Conservation (phyloP, 306 rosid species). For the Vigna angularis region DNA sequence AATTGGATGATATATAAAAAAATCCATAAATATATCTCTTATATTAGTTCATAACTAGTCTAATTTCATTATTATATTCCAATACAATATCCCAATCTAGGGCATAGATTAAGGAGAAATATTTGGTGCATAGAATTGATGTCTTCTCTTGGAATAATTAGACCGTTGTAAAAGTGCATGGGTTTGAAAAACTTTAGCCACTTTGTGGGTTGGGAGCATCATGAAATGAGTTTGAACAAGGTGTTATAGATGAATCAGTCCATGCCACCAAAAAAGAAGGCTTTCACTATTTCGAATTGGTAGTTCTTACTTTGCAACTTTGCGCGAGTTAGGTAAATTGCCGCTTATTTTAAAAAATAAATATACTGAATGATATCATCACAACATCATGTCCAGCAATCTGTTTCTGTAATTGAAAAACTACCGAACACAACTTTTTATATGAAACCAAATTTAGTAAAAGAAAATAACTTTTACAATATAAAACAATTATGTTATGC, state of each 20-base stretch:
- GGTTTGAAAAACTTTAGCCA: background rate
- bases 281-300: constrained; percentile 26
- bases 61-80: no score
- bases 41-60: no score
- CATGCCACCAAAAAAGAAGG: constrained; percentile 31
- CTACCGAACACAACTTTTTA: no score
- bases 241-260: constrained; percentile 11
- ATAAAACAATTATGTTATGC: no score
- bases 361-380: constrained; percentile 4
- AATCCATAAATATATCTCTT: no score
- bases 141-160: constrained; percentile 2
- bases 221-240: constrained; percentile 16
- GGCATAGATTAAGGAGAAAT: background rate
- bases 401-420: background rate
- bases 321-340: constrained; percentile 1
- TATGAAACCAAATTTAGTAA: no score
- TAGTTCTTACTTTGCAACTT: background rate
- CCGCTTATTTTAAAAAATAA: background rate
- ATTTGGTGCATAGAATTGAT: constrained; percentile 23
- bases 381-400: background rate
- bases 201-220: constrained; percentile 2
- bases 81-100: no score
- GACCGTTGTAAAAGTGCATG: constrained; percentile 37
- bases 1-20: no score
- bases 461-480: no score